Base-by-base conservation (phyloP, 306 rosid genomes). In the Medicago arabica region DNA sequence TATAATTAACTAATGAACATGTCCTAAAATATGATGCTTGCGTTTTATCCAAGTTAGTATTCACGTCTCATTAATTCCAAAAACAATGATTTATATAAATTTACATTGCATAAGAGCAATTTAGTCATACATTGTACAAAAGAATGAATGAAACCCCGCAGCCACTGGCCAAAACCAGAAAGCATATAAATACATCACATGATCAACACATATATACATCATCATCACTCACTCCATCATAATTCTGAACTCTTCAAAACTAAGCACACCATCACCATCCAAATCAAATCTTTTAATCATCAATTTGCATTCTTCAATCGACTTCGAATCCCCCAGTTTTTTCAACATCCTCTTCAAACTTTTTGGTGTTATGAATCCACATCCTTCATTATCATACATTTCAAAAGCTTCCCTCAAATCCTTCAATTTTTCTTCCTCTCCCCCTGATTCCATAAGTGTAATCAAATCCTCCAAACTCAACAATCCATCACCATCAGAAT, bases 401-500 rank as follows among this genome's bases (percentile, higher is more conserved):
- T 74, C 85, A 47, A 94, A 94, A 47, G 97, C 97, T 60, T 82
- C 92, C 62, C 71, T 91, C 80, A 94, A 84, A 8, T 88, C 97
- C 78, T 76, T 83, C 81, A 86, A 12, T 69, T 86, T 92, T 57
- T 87, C 96, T 17, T 95, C 93, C 78, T 92, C 89, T 8, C 69
- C 81, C 0, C 67, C 93, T 1, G 50, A 80, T 15, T 89, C 89
- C 84, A 88, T 76, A 17, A 94, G 34, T 31, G 25, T 74, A 11
- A 78, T 46, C 72, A 94, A 72, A 81, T 94, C 97, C 28, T 87
- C 91, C 80, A 83, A 73, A 25, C 86, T 80, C 74, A 94, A 51
- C 16, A 89, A 66, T 5, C 98, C 98, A 41, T 94, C 98, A 0
- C 97, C 93, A 7, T 94, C 97, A 0, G 94, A 88, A 79, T 94